phyloP scores from a whole-genome alignment of 2,329 filamentous ascomycete genomes.

The Monosporascus sp. region DNA sequence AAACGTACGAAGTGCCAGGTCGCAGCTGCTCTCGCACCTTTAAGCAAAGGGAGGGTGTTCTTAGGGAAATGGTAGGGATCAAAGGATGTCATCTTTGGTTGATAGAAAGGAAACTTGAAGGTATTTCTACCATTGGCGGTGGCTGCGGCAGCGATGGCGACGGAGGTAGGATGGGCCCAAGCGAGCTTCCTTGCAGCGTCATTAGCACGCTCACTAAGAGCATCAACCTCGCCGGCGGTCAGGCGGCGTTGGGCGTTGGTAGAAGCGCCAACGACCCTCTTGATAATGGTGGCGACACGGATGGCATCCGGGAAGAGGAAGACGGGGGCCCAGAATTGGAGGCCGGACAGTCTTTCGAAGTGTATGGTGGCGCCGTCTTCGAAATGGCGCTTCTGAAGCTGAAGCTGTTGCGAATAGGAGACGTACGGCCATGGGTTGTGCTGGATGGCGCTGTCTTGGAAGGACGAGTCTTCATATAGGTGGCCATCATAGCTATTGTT shows the following conservation, averaged over 20 bases:
- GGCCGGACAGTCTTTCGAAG: constrained; percentile 16
- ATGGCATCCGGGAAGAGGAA: not conserved
- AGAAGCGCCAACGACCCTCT: constrained; percentile 4
- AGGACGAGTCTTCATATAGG: not conserved
- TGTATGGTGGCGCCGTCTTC: constrained; percentile 22
- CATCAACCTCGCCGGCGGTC: constrained; percentile 21
- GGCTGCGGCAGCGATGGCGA: constrained; percentile 16
- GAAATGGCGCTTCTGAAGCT: constrained; percentile 17
- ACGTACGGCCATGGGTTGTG: constrained; percentile 19
- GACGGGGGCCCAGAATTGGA: constrained; percentile 8
- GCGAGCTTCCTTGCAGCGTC: constrained; percentile 24
- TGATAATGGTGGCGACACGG: constrained; percentile 5
- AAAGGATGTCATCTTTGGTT: constrained; percentile 26
- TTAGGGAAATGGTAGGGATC: constrained; percentile 27
- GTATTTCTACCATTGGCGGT: constrained; percentile 24
- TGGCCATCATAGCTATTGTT: not conserved
- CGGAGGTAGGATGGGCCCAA: constrained; percentile 21
- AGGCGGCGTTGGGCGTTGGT: constrained; percentile 13
- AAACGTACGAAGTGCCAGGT: constrained; percentile 33
- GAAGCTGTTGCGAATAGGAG: constrained; percentile 3
- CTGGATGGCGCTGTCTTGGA: constrained; percentile 2
- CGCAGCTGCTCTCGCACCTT: constrained; percentile 17
- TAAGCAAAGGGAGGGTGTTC: constrained; percentile 14
- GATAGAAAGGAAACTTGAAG: constrained; percentile 36
- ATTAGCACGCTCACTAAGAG: constrained; percentile 16